Evolutionary conservation across 169 alveolate genomes (phyloP).

Genomic region (Eimeria nieschulzi): DNA sequence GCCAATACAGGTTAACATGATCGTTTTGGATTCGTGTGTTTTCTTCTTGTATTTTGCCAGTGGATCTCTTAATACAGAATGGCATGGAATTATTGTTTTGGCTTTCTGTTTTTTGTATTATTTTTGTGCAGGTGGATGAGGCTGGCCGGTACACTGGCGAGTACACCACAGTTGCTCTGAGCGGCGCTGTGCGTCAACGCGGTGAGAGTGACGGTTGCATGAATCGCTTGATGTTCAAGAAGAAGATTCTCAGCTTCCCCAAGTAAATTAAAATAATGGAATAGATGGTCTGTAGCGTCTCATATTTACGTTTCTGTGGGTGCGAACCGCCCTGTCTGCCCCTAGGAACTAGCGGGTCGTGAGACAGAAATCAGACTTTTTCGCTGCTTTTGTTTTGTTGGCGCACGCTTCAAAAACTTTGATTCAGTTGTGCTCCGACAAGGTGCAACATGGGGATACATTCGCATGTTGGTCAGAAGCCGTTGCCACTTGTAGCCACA

Average conservation of each 20-base stretch:
- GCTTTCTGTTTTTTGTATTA: background rate
- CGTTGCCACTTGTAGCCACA: no score
- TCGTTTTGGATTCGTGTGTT: background rate
- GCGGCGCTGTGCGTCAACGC: constrained; percentile 91
- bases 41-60: background rate
- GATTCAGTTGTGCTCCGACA: no score
- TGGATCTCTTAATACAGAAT: background rate
- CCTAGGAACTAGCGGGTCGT: no score
- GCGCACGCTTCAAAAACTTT: no score
- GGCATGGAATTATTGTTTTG: background rate
- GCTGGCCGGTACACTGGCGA: constrained; percentile 86
- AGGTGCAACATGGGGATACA: no score
- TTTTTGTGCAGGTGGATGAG: constrained; percentile 82
- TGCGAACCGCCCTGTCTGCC: no score
- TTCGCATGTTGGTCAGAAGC: no score
- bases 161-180: constrained; percentile 84
- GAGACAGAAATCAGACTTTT: no score
- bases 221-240: constrained; percentile 88
- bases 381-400: no score
- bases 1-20: background rate
- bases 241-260: constrained; percentile 86
- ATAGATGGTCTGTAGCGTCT: background rate
- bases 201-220: constrained; percentile 93
- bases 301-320: no score
- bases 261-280: constrained; percentile 67